phyloP scores from a whole-genome alignment of 1,284 basidiomycete species.

The Ceratobasidium papillatum region DNA sequence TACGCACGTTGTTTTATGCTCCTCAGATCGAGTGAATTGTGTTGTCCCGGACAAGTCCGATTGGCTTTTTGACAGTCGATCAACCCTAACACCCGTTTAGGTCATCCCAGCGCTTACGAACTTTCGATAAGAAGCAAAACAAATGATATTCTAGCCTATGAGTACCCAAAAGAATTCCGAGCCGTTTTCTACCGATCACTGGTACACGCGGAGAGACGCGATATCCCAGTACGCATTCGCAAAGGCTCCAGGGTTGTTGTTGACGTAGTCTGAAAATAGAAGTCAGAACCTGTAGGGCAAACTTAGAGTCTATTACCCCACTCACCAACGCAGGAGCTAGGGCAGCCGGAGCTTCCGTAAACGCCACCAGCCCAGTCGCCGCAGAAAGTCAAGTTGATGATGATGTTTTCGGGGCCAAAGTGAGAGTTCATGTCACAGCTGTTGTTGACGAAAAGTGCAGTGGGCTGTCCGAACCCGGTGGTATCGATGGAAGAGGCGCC shows the following conservation, averaged over 20 bases:
- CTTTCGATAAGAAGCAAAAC: background rate
- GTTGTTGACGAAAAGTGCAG: slow-evolving; percentile 58
- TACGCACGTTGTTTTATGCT: slow-evolving; percentile 11
- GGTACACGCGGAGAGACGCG: slow-evolving; percentile 59
- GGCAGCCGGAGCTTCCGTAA: slow-evolving; percentile 49
- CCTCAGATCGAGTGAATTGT: background rate
- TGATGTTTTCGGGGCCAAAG: slow-evolving; percentile 59
- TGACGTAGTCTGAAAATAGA: slow-evolving; percentile 50
- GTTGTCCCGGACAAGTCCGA: slow-evolving; percentile 1
- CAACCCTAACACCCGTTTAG: background rate
- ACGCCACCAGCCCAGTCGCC: slow-evolving; percentile 58
- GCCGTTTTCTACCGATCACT: slow-evolving; percentile 14
- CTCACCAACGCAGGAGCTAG: slow-evolving; percentile 44
- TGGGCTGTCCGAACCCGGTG: slow-evolving; percentile 59
- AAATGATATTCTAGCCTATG: background rate
- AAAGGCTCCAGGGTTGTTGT: slow-evolving; percentile 60
- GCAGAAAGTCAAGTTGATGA: slow-evolving; percentile 57
- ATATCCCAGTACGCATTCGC: slow-evolving; percentile 63
- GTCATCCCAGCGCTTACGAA: background rate
- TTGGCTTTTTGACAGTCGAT: background rate
- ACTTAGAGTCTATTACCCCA: slow-evolving; percentile 1
- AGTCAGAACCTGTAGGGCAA: background rate
- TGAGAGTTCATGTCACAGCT: slow-evolving; percentile 55
- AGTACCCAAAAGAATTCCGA: background rate
- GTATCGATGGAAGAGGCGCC: slow-evolving; percentile 59